phyloP scores from a whole-genome alignment of 495 filamentous ascomycete species.

The Tirmania nivea region DNA sequence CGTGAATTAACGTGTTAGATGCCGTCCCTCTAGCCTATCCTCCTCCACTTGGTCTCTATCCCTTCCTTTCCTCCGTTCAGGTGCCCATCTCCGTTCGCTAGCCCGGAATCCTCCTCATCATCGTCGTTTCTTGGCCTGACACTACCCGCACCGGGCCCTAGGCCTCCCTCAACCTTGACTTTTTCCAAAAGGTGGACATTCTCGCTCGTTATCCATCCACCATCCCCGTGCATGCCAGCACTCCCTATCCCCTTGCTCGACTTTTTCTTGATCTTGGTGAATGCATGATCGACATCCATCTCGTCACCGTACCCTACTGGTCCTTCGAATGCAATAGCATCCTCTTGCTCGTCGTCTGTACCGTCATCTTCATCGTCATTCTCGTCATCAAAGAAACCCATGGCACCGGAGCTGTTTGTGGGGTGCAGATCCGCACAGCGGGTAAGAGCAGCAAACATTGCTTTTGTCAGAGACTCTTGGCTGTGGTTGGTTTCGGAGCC shows the following conservation, averaged over 20 bases:
- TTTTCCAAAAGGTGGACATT: slow-evolving; percentile 60
- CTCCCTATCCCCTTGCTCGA: slow-evolving; percentile 17
- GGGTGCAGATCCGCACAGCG: slow-evolving; percentile 80
- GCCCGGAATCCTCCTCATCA: slow-evolving; percentile 11
- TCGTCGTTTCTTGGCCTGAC: slow-evolving; percentile 27
- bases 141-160: slow-evolving; percentile 38
- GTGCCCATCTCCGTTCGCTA: too few species aligned
- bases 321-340: slow-evolving; percentile 36
- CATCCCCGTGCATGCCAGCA: slow-evolving; percentile 59
- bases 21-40: too few species aligned
- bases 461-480: slow-evolving; percentile 25
- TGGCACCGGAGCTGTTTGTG: background rate
- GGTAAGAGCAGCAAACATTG: slow-evolving; percentile 58
- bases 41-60: too few species aligned
- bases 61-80: too few species aligned
- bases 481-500: background rate
- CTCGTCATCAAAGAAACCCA: slow-evolving; percentile 31
- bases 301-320: slow-evolving; percentile 26
- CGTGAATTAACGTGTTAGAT: too few species aligned
- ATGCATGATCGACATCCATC: background rate
- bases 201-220: slow-evolving; percentile 90
- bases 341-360: slow-evolving; percentile 26
- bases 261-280: background rate
- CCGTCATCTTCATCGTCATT: slow-evolving; percentile 27
- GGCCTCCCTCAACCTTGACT: slow-evolving; percentile 14